Conservation (phyloP, 345 rosid genomes). For the Carallia pectinifolia region DNA sequence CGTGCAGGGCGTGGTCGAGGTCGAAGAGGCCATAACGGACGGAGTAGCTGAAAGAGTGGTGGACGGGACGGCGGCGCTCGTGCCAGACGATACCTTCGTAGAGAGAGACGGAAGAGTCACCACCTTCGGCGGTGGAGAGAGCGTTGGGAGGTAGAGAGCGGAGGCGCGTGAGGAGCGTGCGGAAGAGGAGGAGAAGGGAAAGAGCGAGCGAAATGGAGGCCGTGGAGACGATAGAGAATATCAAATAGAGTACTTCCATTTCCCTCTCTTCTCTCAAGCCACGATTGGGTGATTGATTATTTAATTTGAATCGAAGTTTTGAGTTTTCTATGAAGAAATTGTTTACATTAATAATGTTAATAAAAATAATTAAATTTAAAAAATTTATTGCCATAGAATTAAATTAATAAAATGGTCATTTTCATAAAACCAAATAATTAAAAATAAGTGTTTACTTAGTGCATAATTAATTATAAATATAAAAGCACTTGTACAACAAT, state of each 20-base stretch:
- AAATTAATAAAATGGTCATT: too few species aligned
- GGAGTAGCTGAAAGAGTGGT: constrained; percentile 62
- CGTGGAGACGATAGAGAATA: constrained; percentile 39
- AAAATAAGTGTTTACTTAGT: too few species aligned
- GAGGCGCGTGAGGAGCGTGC: constrained; percentile 29
- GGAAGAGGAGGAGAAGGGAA: constrained; percentile 47
- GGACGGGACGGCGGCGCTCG: constrained; percentile 77
- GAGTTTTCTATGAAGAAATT: too few species aligned
- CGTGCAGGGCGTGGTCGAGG: constrained; percentile 44
- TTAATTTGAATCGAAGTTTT: too few species aligned
- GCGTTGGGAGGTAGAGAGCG: constrained; percentile 16
- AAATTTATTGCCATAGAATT: too few species aligned
- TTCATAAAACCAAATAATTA: too few species aligned
- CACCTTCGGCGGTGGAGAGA: background rate
- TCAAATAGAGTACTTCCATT: constrained; percentile 52
- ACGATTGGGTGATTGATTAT: background rate
- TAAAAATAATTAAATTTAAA: too few species aligned
- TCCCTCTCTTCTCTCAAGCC: too few species aligned
- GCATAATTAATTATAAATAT: too few species aligned
- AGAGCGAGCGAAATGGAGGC: constrained; percentile 33
- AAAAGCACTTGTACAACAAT: too few species aligned
- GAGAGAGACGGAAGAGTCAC: constrained; percentile 23
- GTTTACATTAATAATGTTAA: too few species aligned
- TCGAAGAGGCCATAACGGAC: constrained; percentile 78
- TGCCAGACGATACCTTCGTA: constrained; percentile 89